Evolutionary conservation across 108 stramenopile genomes (phyloP).

Genomic region (Seminavis robusta): DNA sequence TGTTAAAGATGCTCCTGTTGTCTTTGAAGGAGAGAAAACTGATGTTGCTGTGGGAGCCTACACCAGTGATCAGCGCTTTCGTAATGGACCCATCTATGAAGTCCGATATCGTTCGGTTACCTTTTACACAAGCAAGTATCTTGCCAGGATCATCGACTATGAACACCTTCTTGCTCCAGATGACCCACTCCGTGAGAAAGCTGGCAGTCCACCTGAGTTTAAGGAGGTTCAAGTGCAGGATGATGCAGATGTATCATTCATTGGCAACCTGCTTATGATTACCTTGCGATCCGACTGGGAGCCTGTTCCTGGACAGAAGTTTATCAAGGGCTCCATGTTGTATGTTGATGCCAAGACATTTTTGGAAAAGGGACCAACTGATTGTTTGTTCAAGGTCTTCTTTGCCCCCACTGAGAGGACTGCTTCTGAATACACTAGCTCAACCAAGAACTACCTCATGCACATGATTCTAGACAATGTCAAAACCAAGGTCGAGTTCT

Average conservation of each 20-base stretch:
- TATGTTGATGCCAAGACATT: slow-evolving; percentile 55
- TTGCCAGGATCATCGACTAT: slow-evolving; percentile 37
- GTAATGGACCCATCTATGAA: slow-evolving; percentile 77
- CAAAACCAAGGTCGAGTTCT: slow-evolving; percentile 74
- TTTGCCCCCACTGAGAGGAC: slow-evolving; percentile 77
- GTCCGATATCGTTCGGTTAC: slow-evolving; percentile 60
- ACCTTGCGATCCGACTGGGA: slow-evolving; percentile 80
- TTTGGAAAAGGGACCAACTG: slow-evolving; percentile 53
- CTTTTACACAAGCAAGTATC: slow-evolving; percentile 81
- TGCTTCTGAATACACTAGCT: slow-evolving; percentile 62
- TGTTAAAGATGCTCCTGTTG: slow-evolving; percentile 71
- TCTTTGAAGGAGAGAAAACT: slow-evolving; percentile 86
- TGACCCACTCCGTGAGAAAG: slow-evolving; percentile 29
- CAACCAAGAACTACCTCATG: slow-evolving; percentile 81
- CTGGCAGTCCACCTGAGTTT: slow-evolving; percentile 41
- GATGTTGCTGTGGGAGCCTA: slow-evolving; percentile 81
- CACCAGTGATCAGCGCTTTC: slow-evolving; percentile 57
- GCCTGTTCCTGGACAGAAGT: slow-evolving; percentile 48
- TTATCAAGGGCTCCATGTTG: slow-evolving; percentile 71
- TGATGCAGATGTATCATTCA: slow-evolving; percentile 59
- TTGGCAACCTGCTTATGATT: slow-evolving; percentile 65
- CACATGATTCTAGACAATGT: slow-evolving; percentile 79
- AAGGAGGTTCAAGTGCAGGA: slow-evolving; percentile 64
- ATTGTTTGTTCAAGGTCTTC: slow-evolving; percentile 56
- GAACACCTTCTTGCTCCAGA: slow-evolving; percentile 50